A percentile compares a stretch with the other conserved stretches of the same genome.
Conservation (phyloP, 352 stramenopile genomes). For the Phytophthora macrochlamydospora region DNA sequence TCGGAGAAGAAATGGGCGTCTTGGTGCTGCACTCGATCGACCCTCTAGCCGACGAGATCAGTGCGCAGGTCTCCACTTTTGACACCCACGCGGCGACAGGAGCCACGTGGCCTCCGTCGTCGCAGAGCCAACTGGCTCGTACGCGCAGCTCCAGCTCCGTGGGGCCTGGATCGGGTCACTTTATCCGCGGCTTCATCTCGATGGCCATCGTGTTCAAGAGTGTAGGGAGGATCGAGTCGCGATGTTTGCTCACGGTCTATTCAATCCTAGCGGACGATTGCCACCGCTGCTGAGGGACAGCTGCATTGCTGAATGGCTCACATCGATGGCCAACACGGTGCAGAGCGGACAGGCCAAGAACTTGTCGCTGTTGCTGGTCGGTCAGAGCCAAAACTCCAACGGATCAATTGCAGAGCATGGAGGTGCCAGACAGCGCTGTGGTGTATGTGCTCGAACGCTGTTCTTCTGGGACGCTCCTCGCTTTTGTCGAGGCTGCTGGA, state of each 20-base stretch:
- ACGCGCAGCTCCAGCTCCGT: constrained; percentile 23
- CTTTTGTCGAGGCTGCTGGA: constrained; percentile 71
- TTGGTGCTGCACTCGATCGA: constrained; percentile 78
- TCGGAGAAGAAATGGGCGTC: constrained; percentile 71
- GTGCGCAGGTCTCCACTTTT: constrained; percentile 17
- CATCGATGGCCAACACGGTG: constrained; percentile 64
- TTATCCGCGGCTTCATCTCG: constrained; percentile 69
- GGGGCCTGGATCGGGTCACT: constrained; percentile 27
- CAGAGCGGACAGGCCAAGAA: constrained; percentile 80
- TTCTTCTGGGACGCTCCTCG: constrained; percentile 73
- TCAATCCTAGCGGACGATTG: constrained; percentile 63
- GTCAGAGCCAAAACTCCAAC: constrained; percentile 16
- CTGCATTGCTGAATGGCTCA: constrained; percentile 63
- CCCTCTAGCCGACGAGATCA: constrained; percentile 34
- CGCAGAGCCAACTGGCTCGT: constrained; percentile 8
- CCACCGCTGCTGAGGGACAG: constrained; percentile 55
- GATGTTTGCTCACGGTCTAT: constrained; percentile 74
- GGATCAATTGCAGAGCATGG: constrained; percentile 1
- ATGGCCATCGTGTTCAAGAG: constrained; percentile 68
- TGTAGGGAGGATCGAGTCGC: constrained; percentile 59
- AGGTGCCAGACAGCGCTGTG: constrained; percentile 39
- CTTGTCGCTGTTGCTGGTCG: constrained; percentile 60
- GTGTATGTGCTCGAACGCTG: constrained; percentile 55
- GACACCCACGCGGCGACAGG: constrained; percentile 18
- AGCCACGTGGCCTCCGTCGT: constrained; percentile 33